Evolutionary conservation across 2,329 filamentous ascomycete species (phyloP), one percentile per base, ranked within the genome.

Genomic region (Aureobasidium sp.): DNA sequence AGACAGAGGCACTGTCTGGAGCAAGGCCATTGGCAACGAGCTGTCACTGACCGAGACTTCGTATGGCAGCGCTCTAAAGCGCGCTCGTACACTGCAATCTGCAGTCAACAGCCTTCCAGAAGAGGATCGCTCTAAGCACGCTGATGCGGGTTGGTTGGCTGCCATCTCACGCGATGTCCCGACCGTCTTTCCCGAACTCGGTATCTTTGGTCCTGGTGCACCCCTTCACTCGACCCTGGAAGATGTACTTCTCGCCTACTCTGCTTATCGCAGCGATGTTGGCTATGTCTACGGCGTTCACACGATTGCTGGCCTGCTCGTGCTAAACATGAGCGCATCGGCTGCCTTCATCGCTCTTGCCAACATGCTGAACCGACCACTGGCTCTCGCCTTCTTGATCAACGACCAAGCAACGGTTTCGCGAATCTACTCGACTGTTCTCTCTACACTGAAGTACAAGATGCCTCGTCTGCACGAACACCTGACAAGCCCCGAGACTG

Each of bases 181-280:
- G 31, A 78, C 77, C 37, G 90, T 88, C 1, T 92, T 87, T 79
- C 81, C 82, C 2, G 88, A 91, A 62, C 76, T 91, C 49, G 84
- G 84, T 67, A 88, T 92, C 70, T 93, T 92, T 70, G 61, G 67
- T 17, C 82, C 87, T 67, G 82, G 79, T 76, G 86, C 83, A 0
- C 88, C 89, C 1, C 77, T 92, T 12, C 84, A 92, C 70, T 78
- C 84, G 62, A 80, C 82, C 41, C 77, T 94, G 34, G 77, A 88
- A 20, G 86, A 93, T 70, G 84, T 94, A 11, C 79, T 93, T 64
- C 86, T 86, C 68, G 90, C 90, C 7, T 93, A 93, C 73, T 81
- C 86, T 61, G 88, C 91, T 83, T 94, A 94, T 74, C 83, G 90
- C 64, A 87, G 86, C 67, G 90, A 94, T 70, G 88, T 93, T 69